Conservation (phyloP, 345 rosid genomes). For the Anacardium occidentale region DNA sequence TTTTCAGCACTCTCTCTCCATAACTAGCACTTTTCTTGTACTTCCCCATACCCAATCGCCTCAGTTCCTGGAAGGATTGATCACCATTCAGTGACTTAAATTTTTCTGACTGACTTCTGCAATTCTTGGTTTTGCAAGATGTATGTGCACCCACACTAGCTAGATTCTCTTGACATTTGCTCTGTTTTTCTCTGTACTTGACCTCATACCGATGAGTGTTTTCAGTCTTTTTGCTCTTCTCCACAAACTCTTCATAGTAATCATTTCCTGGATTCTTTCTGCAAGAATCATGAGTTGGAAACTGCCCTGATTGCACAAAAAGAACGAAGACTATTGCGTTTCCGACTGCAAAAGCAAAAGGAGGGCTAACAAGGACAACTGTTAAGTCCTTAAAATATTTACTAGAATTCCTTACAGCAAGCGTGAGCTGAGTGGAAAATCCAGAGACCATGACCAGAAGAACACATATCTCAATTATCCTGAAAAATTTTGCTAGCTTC, state of each 20-base stretch:
- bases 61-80: constrained; percentile 38
- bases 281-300: constrained; percentile 39
- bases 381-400: constrained; percentile 53
- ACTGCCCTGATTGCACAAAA: constrained; percentile 60
- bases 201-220: constrained; percentile 12
- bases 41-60: constrained; percentile 50
- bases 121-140: constrained; percentile 29
- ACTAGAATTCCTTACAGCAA: constrained; percentile 54
- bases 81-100: constrained; percentile 12
- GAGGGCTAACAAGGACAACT: constrained; percentile 52
- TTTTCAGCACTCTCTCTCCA: constrained; percentile 26
- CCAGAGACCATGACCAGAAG: constrained; percentile 57
- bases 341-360: constrained; percentile 75
- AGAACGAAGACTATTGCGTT: constrained; percentile 72
- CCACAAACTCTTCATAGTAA: constrained; percentile 46
- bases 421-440: constrained; percentile 50
- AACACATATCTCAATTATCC: constrained; percentile 55
- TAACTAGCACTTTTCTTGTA: constrained; percentile 30
- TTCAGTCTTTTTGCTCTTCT: constrained; percentile 42
- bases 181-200: constrained; percentile 39
- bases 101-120: constrained; percentile 49
- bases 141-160: constrained; percentile 12
- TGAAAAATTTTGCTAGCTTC: constrained; percentile 51
- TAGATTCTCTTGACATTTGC: constrained; percentile 17
- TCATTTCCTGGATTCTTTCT: constrained; percentile 30